Evolutionary conservation across 192 early-diverging fungal genomes (phyloP).

Genomic region (Backusella liffmaniae): DNA sequence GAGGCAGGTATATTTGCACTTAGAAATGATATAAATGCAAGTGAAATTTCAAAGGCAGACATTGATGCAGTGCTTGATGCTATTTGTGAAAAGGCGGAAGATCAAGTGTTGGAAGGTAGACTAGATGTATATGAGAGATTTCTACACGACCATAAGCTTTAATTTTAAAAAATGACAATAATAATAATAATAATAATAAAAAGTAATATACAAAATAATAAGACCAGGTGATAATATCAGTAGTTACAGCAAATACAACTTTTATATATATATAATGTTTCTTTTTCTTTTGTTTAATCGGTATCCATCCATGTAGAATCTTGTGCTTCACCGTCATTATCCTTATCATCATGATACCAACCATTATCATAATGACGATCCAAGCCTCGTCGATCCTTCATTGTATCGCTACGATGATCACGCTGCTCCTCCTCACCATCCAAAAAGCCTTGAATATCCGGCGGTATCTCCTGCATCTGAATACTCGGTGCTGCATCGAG

Average conservation of each 20-base stretch:
- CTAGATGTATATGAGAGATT: slow-evolving; percentile 20
- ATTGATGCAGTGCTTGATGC: neutral
- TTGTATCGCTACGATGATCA: slow-evolving; percentile 43
- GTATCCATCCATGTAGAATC: slow-evolving; percentile 4
- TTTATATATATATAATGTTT: too few species aligned
- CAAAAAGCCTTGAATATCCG: slow-evolving; percentile 54
- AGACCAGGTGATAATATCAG: too few species aligned
- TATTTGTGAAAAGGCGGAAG: slow-evolving; percentile 9
- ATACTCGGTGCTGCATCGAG: slow-evolving; percentile 90
- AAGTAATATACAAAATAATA: neutral
- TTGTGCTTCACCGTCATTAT: slow-evolving; percentile 26
- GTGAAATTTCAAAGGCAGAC: slow-evolving; percentile 8
- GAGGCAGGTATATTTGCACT: slow-evolving; percentile 28
- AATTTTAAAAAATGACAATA: neutral
- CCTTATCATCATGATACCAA: slow-evolving; percentile 39
- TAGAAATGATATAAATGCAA: slow-evolving; percentile 15
- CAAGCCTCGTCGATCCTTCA: slow-evolving; percentile 20
- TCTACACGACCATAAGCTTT: slow-evolving; percentile 18
- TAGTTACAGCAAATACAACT: too few species aligned
- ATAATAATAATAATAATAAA: neutral
- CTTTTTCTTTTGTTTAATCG: neutral
- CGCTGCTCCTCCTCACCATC: slow-evolving; percentile 55
- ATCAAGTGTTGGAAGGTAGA: slow-evolving; percentile 17
- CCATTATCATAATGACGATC: slow-evolving; percentile 25
- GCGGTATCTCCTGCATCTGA: slow-evolving; percentile 90